phyloP scores from a whole-genome alignment of 2,329 filamentous ascomycete genomes.

The Microsporum ferrugineum region DNA sequence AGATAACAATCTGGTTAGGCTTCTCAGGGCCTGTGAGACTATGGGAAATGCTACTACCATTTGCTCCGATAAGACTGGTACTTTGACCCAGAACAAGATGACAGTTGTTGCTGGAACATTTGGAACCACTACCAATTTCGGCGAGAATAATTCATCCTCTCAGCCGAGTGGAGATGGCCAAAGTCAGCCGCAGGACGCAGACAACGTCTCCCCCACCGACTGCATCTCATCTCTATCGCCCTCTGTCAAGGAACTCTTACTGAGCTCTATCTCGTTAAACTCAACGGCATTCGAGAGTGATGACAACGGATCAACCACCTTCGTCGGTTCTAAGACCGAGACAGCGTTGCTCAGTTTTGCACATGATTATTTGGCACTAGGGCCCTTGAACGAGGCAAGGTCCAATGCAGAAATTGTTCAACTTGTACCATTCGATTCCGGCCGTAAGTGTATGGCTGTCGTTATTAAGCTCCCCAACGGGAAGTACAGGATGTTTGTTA shows the following conservation, averaged over 20 bases:
- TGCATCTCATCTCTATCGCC: slow-evolving; percentile 43
- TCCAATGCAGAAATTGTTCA: slow-evolving; percentile 52
- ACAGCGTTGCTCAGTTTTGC: slow-evolving; percentile 62
- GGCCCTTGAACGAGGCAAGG: slow-evolving; percentile 52
- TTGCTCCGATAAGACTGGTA: slow-evolving; percentile 57
- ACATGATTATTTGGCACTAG: slow-evolving; percentile 54
- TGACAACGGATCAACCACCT: slow-evolving; percentile 47
- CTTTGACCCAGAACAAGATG: slow-evolving; percentile 54
- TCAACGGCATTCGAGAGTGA: slow-evolving; percentile 60
- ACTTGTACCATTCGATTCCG: slow-evolving; percentile 64
- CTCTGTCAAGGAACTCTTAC: slow-evolving; percentile 45
- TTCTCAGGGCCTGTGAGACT: slow-evolving; percentile 49
- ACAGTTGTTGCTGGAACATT: slow-evolving; percentile 48
- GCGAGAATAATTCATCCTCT: slow-evolving; percentile 25
- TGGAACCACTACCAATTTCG: slow-evolving; percentile 37
- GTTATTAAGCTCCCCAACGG: slow-evolving; percentile 31
- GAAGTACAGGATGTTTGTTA: slow-evolving; percentile 37
- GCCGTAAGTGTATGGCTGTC: slow-evolving; percentile 54
- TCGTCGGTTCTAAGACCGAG: slow-evolving; percentile 68
- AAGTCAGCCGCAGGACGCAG: slow-evolving; percentile 15
- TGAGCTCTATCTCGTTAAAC: slow-evolving; percentile 56
- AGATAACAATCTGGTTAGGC: slow-evolving; percentile 51
- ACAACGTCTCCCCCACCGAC: slow-evolving; percentile 39
- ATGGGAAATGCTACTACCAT: slow-evolving; percentile 55
- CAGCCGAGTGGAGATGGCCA: slow-evolving; percentile 17